These are phyloP conservation scores for Diaporthe ampelina DNA, from an alignment of 2,329 filamentous ascomycete species.

Conservation along the genomic window DNA sequence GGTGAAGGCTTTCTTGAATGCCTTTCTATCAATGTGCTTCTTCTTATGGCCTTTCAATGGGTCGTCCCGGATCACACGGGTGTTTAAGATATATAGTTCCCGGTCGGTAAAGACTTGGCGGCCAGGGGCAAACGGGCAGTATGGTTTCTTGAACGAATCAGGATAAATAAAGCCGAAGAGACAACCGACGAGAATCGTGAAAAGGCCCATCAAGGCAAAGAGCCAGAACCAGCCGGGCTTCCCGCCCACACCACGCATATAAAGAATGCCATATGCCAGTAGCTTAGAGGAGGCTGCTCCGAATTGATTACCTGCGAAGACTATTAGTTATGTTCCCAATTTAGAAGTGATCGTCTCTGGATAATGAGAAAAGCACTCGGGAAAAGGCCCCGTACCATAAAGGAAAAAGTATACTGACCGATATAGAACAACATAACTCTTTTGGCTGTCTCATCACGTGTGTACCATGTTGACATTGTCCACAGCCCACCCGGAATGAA, in stretches of 20 bases:
- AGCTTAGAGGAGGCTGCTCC: conserved; percentile 57
- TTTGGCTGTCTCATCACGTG: conserved; percentile 59
- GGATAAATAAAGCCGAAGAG: conserved; percentile 52
- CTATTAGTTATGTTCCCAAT: not conserved
- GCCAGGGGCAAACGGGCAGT: conserved; percentile 17
- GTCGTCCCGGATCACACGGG: conserved; percentile 52
- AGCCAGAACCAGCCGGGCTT: conserved; percentile 54
- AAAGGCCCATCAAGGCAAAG: conserved; percentile 48
- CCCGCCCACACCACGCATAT: conserved; percentile 50
- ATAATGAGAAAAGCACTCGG: no score
- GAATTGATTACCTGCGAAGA: conserved; percentile 52
- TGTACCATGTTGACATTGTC: conserved; percentile 64
- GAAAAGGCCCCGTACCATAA: no score
- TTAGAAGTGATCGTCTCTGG: no score
- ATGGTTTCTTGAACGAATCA: conserved; percentile 34
- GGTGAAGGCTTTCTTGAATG: conserved; percentile 56
- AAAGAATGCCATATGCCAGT: conserved; percentile 58
- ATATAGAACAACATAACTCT: conserved; percentile 61
- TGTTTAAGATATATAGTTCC: conserved; percentile 52
- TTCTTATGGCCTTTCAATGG: conserved; percentile 52
- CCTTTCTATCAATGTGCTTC: conserved; percentile 49
- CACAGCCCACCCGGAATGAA: conserved; percentile 63
- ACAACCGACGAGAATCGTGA: conserved; percentile 52
- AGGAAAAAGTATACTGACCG: conserved; percentile 40
- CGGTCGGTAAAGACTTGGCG: conserved; percentile 36